Percentiles rank a stretch among this genome's conserved stretches.
phyloP scores from a whole-genome alignment of 352 stramenopile species.

The Phytopythium ostracodes region DNA sequence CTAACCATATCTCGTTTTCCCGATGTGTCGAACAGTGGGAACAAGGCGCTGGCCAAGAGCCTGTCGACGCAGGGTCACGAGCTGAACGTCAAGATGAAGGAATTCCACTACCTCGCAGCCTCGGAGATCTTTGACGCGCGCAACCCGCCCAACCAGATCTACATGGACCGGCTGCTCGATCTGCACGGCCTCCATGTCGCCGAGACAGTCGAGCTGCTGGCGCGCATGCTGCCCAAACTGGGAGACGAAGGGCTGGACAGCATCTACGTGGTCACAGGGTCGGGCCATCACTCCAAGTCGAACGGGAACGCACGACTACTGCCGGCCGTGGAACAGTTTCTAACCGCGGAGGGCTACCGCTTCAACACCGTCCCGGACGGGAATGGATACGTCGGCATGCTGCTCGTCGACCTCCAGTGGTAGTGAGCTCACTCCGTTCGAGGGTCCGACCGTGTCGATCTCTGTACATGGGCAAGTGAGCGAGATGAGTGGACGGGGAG shows the following conservation, averaged over 20 bases:
- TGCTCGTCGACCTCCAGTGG: conserved; percentile 80
- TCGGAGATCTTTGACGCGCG: conserved; percentile 76
- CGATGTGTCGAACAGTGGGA: conserved; percentile 37
- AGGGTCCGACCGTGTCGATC: background rate
- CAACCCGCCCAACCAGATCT: conserved; percentile 72
- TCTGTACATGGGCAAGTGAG: background rate
- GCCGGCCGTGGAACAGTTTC: conserved; percentile 77
- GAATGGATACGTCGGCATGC: conserved; percentile 77
- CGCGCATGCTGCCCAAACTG: conserved; percentile 66
- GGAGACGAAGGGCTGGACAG: conserved; percentile 63
- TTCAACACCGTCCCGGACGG: conserved; percentile 65
- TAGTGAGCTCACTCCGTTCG: conserved; percentile 13
- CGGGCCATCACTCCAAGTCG: conserved; percentile 77
- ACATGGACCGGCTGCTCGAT: conserved; percentile 78
- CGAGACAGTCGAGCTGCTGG: conserved; percentile 75
- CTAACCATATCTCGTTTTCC: no score
- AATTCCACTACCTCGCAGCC: conserved; percentile 69
- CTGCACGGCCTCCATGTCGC: conserved; percentile 79
- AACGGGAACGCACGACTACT: conserved; percentile 62
- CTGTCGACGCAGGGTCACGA: conserved; percentile 77
- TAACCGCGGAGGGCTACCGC: conserved; percentile 68
- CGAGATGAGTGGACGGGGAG: background rate
- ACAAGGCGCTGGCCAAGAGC: conserved; percentile 64
- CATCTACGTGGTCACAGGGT: conserved; percentile 80
- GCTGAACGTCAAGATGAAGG: conserved; percentile 85